Conservation (phyloP, 2,329 filamentous ascomycete genomes). For the Exophiala calicioides region DNA sequence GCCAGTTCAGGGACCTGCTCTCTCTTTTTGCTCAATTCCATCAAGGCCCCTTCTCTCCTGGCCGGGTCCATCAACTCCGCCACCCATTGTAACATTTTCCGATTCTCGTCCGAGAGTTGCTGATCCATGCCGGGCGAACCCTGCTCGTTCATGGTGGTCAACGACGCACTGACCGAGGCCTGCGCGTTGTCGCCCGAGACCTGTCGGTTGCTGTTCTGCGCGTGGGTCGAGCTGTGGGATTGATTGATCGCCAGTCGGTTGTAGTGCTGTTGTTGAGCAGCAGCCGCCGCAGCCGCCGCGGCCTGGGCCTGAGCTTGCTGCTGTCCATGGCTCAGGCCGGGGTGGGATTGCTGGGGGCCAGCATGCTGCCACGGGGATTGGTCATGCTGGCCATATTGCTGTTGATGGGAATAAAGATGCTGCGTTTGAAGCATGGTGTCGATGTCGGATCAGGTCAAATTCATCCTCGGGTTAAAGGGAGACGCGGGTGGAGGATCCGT, state of each 20-base stretch:
- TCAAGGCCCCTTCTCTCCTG: constrained; percentile 83
- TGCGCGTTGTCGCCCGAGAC: constrained; percentile 25
- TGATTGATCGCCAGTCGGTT: constrained; percentile 68
- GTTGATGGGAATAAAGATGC: constrained; percentile 63
- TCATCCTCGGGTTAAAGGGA: constrained; percentile 23
- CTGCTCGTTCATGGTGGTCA: constrained; percentile 27
- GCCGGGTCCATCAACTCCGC: constrained; percentile 85
- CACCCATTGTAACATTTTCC: constrained; percentile 88
- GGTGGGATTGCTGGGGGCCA: constrained; percentile 40
- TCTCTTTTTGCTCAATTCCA: constrained; percentile 97
- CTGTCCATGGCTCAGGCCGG: constrained; percentile 39
- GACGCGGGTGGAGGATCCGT: constrained; percentile 3
- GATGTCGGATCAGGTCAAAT: constrained; percentile 14
- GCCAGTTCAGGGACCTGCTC: constrained; percentile 97
- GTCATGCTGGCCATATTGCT: constrained; percentile 53
- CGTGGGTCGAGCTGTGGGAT: constrained; percentile 49
- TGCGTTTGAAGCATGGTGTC: constrained; percentile 51
- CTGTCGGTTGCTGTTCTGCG: constrained; percentile 23
- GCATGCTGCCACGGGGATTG: constrained; percentile 48
- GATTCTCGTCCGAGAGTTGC: constrained; percentile 81
- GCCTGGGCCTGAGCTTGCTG: constrained; percentile 41
- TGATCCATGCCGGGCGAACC: constrained; percentile 56
- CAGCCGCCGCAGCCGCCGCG: constrained; percentile 47
- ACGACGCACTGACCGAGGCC: constrained; percentile 18
- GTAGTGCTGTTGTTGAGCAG: constrained; percentile 60